Evolutionary conservation across 2,329 filamentous ascomycete species (phyloP), one percentile per base, ranked within the genome.

Genomic region (Dothideomycetes sp.): DNA sequence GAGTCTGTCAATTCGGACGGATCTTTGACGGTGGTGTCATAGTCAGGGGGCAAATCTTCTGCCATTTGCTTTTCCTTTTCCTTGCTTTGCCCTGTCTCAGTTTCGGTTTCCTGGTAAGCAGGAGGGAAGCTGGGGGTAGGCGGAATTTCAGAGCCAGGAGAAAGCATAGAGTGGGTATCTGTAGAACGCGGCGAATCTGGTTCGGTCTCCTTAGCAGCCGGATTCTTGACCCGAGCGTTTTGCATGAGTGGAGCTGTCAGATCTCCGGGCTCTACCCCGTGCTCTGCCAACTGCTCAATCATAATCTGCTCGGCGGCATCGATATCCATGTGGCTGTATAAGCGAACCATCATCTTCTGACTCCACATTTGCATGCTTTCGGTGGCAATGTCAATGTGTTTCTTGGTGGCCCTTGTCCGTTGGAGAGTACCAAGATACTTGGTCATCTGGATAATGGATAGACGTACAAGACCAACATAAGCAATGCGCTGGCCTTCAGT

Each of bases 251-350:
- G 76, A 0, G 84, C 82, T 0, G 86, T 88, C 44, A 98, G 68
- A 59, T 98, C 91, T 31, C 70, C 68, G 1, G 91, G 82, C 47
- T 86, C 71, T 5, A 98, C 87, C 4, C 89, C 91, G 63, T 98
- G 91, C 44, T 91, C 84, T 10, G 84, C 82, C 44, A 98, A 70
- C 62, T 98, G 91, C 64, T 98, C 91, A 51, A 98, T 95, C 91
- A 98, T 98, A 60, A 98, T 71, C 67, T 98, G 91, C 63, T 98
- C 91, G 11, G 76, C 80, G 16, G 81, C 70, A 55, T 80, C 87
- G 54, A 98, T 93, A 45, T 98, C 91, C 91, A 98, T 98, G 62
- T 98, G 91, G 10, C 78, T 69, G 60, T 96, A 98, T 10, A 98
- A 61, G 17, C 89, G 78, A 45, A 95, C 78, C 88, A 98, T 98